These are phyloP conservation scores for Abrus pulchellus DNA, from an alignment of 306 rosid genomes.

Conservation along the genomic window DNA sequence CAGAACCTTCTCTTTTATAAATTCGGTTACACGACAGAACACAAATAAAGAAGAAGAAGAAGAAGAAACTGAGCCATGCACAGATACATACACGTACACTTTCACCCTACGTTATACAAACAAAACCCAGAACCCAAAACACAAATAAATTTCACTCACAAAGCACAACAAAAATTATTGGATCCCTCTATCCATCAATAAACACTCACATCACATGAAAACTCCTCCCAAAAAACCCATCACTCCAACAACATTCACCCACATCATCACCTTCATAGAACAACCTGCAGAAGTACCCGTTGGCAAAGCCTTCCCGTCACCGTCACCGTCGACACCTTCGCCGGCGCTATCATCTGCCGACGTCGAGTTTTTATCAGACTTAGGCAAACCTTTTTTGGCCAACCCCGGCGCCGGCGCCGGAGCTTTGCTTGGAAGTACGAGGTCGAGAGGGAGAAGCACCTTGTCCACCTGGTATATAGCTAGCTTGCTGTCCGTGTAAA, in stretches of 20 bases:
- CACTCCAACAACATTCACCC: constrained; percentile 44
- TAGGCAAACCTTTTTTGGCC: constrained; percentile 43
- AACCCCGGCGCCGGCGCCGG: constrained; percentile 59
- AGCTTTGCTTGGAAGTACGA: constrained; percentile 64
- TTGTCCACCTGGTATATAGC: constrained; percentile 70
- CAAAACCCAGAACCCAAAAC: not conserved
- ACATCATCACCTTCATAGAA: not conserved
- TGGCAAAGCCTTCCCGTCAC: constrained; percentile 40
- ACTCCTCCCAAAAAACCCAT: constrained; percentile 40
- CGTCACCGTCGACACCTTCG: constrained; percentile 32
- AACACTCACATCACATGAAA: constrained; percentile 32
- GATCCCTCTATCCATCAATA: not conserved
- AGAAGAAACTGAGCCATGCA: constrained; percentile 34
- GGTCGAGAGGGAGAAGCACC: constrained; percentile 75
- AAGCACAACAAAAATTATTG: constrained; percentile 25
- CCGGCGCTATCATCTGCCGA: constrained; percentile 27
- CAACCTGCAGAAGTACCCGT: constrained; percentile 31
- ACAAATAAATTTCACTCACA: constrained; percentile 24
- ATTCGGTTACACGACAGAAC: constrained; percentile 5
- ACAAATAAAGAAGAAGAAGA: constrained; percentile 14
- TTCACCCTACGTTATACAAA: constrained; percentile 28
- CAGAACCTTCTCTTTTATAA: constrained; percentile 22
- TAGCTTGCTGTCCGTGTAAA: constrained; percentile 63
- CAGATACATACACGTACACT: not conserved
- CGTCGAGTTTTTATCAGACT: constrained; percentile 44